Percentiles rank a stretch among this genome's conserved stretches.
Evolutionary conservation across 805 yeast genomes (phyloP).

Genomic region (Myxozyma mucilagina): DNA sequence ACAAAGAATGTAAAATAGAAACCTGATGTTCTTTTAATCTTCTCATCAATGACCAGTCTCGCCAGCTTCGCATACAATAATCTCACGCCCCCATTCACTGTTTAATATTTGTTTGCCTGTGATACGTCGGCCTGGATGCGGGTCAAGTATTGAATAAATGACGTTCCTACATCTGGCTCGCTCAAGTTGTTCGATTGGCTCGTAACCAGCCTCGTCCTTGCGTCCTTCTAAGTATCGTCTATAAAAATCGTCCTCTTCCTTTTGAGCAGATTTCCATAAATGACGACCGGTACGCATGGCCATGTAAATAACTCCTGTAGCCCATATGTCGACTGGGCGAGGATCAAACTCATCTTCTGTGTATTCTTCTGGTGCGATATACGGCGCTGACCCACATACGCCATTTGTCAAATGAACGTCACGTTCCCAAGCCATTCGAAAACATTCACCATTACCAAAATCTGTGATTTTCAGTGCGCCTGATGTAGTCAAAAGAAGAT

Average conservation of each 20-base stretch:
- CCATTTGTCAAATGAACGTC: slow-evolving; percentile 68
- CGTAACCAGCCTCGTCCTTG: slow-evolving; percentile 81
- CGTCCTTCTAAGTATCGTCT: slow-evolving; percentile 72
- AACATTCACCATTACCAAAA: slow-evolving; percentile 89
- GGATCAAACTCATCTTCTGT: slow-evolving; percentile 64
- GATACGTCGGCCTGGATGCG: slow-evolving; percentile 82
- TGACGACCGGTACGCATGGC: slow-evolving; percentile 91
- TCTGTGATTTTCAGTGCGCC: slow-evolving; percentile 76
- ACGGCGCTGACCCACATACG: slow-evolving; percentile 86
- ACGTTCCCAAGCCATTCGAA: slow-evolving; percentile 85
- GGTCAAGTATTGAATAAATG: slow-evolving; percentile 89
- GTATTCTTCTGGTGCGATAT: slow-evolving; percentile 90
- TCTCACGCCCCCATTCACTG: slow-evolving; percentile 95
- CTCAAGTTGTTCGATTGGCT: slow-evolving; percentile 83
- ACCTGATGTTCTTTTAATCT: not conserved
- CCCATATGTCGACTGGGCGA: slow-evolving; percentile 83
- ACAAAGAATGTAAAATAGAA: not conserved
- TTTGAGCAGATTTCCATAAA: slow-evolving; percentile 79
- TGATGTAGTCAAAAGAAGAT: slow-evolving; percentile 63
- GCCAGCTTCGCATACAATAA: slow-evolving; percentile 74
- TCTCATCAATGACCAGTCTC: slow-evolving; percentile 39
- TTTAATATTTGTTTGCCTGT: slow-evolving; percentile 84
- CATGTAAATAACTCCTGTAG: slow-evolving; percentile 74
- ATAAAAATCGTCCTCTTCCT: slow-evolving; percentile 77
- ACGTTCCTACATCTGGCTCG: slow-evolving; percentile 90